Evolutionary conservation across 2,329 filamentous ascomycete species (phyloP), one percentile per base, ranked within the genome.

Genomic region (Akanthomyces lecanii): DNA sequence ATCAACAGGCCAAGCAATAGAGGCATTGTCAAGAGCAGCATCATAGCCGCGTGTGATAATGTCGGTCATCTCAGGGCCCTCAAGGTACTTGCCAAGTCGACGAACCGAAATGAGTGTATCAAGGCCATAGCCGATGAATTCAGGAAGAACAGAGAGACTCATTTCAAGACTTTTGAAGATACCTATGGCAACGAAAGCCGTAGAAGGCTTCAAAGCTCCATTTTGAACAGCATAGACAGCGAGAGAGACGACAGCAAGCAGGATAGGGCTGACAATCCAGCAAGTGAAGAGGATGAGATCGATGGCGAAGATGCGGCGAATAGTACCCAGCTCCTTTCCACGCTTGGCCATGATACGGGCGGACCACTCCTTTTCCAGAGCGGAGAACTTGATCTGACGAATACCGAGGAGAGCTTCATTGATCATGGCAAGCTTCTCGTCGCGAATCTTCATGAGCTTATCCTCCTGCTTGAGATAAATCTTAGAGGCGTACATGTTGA

Each of bases 341-440:
- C 91, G 81, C 84, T 65, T 82, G 73, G 65, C 81, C 74, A 71
- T 66, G 48, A 95, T 90, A 65, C 87, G 89, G 18, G 81, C 79
- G 71, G 92, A 85, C 90, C 91, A 94, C 67, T 90, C 85, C 23
- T 79, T 76, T 72, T 94, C 91, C 2, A 92, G 75, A 1, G 90
- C 90, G 0, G 89, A 89, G 68, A 94, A 92, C 70, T 95, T 95
- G 76, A 95, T 91, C 73, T 95, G 91, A 1, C 90, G 85, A 66
- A 94, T 93, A 8, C 90, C 90, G 68, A 90, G 84, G 1, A 95
- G 76, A 0, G 88, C 89, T 73, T 95, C 90, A 1, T 89, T 90
- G 36, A 95, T 82, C 16, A 92, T 83, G 0, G 83, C 87, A 75
- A 92, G 82, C 74, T 93, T 94, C 61, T 85, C 81, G 72, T 94